These are phyloP conservation scores for Fraxinus dipetala DNA, from an alignment of 305 asterid species.

Conservation along the genomic window DNA sequence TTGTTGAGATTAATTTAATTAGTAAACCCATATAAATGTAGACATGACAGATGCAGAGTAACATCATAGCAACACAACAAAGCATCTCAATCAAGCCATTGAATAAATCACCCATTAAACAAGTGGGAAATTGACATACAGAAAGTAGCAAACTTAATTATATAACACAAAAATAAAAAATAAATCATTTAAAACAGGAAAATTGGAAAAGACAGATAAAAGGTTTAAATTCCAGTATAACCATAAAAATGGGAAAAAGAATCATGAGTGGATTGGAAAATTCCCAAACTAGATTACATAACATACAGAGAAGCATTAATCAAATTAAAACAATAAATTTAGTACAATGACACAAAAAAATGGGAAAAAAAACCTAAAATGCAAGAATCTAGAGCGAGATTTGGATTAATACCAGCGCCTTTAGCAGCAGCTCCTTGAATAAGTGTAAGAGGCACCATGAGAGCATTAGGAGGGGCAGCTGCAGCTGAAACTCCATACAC, in stretches of 20 bases:
- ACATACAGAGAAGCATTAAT: not conserved
- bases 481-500: slow-evolving; percentile 37
- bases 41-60: not conserved
- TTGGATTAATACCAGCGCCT: slow-evolving; percentile 52
- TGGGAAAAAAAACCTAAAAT: not conserved
- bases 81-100: slow-evolving; percentile 12
- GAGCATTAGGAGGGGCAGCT: slow-evolving; percentile 38
- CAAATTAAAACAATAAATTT: not conserved
- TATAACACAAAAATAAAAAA: not conserved
- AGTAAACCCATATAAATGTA: not conserved
- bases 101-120: not conserved
- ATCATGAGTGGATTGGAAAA: not conserved
- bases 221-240: not conserved
- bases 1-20: slow-evolving; percentile 7
- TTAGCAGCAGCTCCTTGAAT: slow-evolving; percentile 61
- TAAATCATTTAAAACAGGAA: not conserved
- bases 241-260: not conserved
- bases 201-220: not conserved
- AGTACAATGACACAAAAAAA: not conserved
- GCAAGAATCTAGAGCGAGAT: not conserved
- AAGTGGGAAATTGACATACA: not conserved
- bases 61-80: slow-evolving; percentile 22
- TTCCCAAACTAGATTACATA: not conserved
- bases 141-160: not conserved
- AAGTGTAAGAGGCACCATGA: slow-evolving; percentile 55